phyloP scores from a whole-genome alignment of 2,329 filamentous ascomycete species.

The Diaporthe australafricana region DNA sequence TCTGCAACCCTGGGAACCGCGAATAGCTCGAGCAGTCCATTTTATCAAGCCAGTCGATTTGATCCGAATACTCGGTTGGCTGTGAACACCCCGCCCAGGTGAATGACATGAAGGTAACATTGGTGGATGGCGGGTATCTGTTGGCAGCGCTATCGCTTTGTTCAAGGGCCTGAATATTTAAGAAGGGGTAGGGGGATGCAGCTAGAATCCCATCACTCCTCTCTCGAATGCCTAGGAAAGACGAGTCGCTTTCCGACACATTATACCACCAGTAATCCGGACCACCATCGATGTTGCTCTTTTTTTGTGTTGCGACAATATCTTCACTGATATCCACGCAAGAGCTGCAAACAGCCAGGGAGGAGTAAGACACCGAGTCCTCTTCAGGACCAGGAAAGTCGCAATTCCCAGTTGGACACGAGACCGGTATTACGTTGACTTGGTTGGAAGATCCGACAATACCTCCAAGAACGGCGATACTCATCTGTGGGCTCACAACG shows the following conservation, averaged over 20 bases:
- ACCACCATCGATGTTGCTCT: not conserved
- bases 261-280: not conserved
- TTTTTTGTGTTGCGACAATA: not conserved
- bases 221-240: not conserved
- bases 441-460: not conserved
- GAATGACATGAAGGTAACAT: not conserved
- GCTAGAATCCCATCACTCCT: not conserved
- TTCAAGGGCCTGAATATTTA: not conserved
- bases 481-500: not conserved
- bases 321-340: not conserved
- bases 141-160: not conserved
- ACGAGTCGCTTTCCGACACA: not conserved
- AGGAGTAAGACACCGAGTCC: not conserved
- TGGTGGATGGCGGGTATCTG: not conserved
- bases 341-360: not conserved
- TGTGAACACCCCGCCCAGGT: not conserved
- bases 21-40: not conserved
- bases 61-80: not conserved
- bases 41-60: not conserved
- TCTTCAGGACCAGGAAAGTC: not conserved
- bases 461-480: not conserved
- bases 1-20: not conserved
- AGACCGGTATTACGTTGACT: not conserved
- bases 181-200: not conserved
- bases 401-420: not conserved